A percentile compares a stretch with the other conserved stretches of the same genome.
phyloP scores from a whole-genome alignment of 345 rosid species.

The Hibiscus syriacus region DNA sequence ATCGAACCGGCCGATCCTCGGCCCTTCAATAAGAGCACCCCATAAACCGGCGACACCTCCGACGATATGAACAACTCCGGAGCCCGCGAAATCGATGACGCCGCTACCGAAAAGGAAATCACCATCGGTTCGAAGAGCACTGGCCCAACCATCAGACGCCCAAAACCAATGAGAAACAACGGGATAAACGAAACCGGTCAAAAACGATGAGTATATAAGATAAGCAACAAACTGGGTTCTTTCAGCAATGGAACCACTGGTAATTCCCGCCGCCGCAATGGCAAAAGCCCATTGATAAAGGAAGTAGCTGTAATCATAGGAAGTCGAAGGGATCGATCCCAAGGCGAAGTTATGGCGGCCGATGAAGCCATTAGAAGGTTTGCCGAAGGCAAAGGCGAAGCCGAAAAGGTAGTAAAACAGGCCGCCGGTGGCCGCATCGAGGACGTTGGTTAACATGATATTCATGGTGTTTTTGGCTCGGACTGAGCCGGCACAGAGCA shows the following conservation, averaged over 20 bases:
- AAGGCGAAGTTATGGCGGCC: conserved; percentile 70
- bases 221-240: too few relatives aligned
- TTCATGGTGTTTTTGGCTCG: too few relatives aligned
- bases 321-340: conserved; percentile 16
- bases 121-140: conserved; percentile 24
- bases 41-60: too few relatives aligned
- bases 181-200: conserved; percentile 86
- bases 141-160: conserved; percentile 65
- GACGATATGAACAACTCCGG: conserved; percentile 27
- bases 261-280: conserved; percentile 94
- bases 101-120: conserved; percentile 57
- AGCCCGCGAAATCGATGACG: conserved; percentile 69
- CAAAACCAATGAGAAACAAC: conserved; percentile 42
- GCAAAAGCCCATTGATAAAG: conserved; percentile 27
- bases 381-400: conserved; percentile 56
- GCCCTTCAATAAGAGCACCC: too few relatives aligned
- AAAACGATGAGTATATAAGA: conserved; percentile 63
- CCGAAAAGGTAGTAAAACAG: too few relatives aligned
- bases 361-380: conserved; percentile 67
- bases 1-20: too few relatives aligned
- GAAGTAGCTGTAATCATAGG: conserved; percentile 54
- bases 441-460: conserved; percentile 86
- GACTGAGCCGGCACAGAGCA: too few relatives aligned
- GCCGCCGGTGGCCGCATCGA: conserved; percentile 66
- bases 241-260: conserved; percentile 44